phyloP scores from a whole-genome alignment of 2,329 filamentous ascomycete species.

The Diaporthe sp. region DNA sequence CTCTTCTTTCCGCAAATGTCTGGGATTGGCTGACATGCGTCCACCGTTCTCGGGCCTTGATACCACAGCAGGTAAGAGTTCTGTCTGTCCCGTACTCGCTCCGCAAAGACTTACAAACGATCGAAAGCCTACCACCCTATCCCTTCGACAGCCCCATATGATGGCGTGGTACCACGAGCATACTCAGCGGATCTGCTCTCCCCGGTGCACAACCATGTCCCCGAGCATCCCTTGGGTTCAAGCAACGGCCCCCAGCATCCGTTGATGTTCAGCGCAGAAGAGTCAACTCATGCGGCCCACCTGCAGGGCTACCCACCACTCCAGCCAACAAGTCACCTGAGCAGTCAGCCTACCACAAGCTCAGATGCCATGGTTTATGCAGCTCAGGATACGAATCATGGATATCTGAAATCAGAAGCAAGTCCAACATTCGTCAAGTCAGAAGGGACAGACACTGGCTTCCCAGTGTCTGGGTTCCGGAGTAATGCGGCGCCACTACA shows the following conservation, averaged over 20 bases:
- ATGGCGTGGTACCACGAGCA: slow-evolving; percentile 20
- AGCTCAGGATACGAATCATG: slow-evolving; percentile 41
- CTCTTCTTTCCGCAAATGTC: slow-evolving; percentile 20
- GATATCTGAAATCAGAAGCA: slow-evolving; percentile 45
- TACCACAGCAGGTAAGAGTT: slow-evolving; percentile 23
- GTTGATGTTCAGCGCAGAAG: slow-evolving; percentile 19
- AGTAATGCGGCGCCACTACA: background rate
- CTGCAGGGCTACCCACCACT: slow-evolving; percentile 33
- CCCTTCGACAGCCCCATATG: slow-evolving; percentile 17
- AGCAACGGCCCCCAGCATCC: slow-evolving; percentile 35
- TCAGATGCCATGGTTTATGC: slow-evolving; percentile 58
- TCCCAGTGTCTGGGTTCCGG: background rate
- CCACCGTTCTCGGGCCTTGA: slow-evolving; percentile 25
- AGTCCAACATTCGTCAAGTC: slow-evolving; percentile 43
- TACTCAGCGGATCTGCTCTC: slow-evolving; percentile 33
- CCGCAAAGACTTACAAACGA: slow-evolving; percentile 4
- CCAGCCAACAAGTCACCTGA: slow-evolving; percentile 29
- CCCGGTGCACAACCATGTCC: slow-evolving; percentile 1
- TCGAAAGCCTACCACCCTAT: slow-evolving; percentile 31
- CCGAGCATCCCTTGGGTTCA: slow-evolving; percentile 28
- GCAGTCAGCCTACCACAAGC: slow-evolving; percentile 43
- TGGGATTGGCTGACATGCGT: slow-evolving; percentile 7
- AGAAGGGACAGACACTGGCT: slow-evolving; percentile 41
- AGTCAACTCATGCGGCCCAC: slow-evolving; percentile 37
- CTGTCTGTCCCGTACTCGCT: background rate